phyloP scores from a whole-genome alignment of 805 yeast genomes.

The Clavispora vitiphila region DNA sequence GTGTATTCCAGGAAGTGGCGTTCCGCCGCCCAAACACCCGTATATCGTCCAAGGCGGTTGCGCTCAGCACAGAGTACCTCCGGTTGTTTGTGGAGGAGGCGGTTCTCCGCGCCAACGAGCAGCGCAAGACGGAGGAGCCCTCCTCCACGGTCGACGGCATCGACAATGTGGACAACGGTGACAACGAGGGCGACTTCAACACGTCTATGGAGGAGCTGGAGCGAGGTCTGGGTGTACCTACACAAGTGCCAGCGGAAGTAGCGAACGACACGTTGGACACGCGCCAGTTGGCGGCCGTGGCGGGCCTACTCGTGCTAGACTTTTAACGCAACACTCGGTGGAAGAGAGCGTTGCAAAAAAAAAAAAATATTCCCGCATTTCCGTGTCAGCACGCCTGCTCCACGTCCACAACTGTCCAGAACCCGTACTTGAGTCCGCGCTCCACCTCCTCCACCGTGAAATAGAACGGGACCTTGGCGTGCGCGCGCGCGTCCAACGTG shows the following conservation, averaged over 20 bases:
- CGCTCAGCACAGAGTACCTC: constrained; percentile 49
- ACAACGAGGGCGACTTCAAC: constrained; percentile 14
- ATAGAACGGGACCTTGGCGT: constrained; percentile 22
- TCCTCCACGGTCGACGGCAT: constrained; percentile 27
- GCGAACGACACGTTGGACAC: constrained; percentile 42
- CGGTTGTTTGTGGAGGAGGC: constrained; percentile 57
- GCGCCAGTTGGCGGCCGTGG: constrained; percentile 48
- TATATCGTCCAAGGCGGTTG: constrained; percentile 45
- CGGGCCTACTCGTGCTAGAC: constrained; percentile 45
- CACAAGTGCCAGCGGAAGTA: constrained; percentile 12
- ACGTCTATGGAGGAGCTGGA: constrained; percentile 10
- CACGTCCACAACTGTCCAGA: constrained; percentile 18
- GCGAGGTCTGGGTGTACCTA: constrained; percentile 13
- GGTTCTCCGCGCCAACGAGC: constrained; percentile 52
- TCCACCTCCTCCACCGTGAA: constrained; percentile 21
- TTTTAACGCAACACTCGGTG: no score
- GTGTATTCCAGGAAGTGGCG: constrained; percentile 48
- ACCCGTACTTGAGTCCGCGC: constrained; percentile 20
- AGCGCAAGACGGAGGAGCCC: constrained; percentile 31
- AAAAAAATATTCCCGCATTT: no score
- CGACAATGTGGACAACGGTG: constrained; percentile 20
- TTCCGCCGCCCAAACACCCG: constrained; percentile 44
- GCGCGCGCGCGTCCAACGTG: constrained; percentile 2
- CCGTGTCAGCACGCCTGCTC: no score
- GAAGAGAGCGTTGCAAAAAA: no score